Conservation (phyloP, 805 yeast species). For the Candida sphagnicola region DNA sequence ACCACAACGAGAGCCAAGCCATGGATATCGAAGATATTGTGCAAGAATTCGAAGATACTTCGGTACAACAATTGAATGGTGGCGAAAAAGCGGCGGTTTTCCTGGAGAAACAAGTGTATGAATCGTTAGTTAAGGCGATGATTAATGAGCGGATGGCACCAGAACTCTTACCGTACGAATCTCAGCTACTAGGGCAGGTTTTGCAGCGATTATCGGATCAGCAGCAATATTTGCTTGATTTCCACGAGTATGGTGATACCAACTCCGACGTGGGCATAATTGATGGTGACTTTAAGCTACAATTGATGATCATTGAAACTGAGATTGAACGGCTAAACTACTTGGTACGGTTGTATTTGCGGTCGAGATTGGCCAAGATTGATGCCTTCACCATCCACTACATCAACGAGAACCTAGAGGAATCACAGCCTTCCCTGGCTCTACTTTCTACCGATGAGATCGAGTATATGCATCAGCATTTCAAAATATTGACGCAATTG, state of each 20-base stretch:
- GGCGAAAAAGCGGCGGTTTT: not conserved
- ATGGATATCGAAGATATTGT: conserved; percentile 67
- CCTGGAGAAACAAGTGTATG: conserved; percentile 27
- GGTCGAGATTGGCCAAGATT: conserved; percentile 73
- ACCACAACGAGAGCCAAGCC: not conserved
- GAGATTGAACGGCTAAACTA: conserved; percentile 87
- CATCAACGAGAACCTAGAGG: conserved; percentile 25
- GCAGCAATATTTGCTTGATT: conserved; percentile 69
- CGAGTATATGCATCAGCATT: conserved; percentile 65
- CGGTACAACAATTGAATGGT: conserved; percentile 3
- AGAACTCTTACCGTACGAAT: conserved; percentile 75
- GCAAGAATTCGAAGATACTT: conserved; percentile 51
- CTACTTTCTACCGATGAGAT: conserved; percentile 56
- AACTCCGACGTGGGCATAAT: conserved; percentile 37
- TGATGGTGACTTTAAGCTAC: conserved; percentile 60
- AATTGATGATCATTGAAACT: conserved; percentile 81
- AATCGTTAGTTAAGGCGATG: conserved; percentile 62
- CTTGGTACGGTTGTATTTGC: conserved; percentile 71
- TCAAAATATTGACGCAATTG: conserved; percentile 56
- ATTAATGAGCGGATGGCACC: conserved; percentile 82
- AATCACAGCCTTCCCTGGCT: conserved; percentile 4
- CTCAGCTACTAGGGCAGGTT: conserved; percentile 52
- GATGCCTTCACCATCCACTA: conserved; percentile 66
- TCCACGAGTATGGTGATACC: conserved; percentile 67
- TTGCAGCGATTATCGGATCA: conserved; percentile 60